Conservation (phyloP, 2,329 filamentous ascomycete species). For the Metarhizium sp. region DNA sequence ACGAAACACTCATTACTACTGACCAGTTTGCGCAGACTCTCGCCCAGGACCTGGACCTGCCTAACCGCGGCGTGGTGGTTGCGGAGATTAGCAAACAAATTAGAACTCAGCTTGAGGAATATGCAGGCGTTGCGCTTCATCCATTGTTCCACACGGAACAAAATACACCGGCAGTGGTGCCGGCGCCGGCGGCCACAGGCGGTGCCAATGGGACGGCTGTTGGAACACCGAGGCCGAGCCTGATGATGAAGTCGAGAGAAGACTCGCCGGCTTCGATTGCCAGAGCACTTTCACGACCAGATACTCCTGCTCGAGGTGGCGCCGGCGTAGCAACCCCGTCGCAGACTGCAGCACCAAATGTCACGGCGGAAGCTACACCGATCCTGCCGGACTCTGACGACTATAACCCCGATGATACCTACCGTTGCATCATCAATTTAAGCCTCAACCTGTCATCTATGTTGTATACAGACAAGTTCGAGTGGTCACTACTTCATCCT, state of each 20-base stretch:
- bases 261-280: slow-evolving; percentile 27
- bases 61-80: slow-evolving; percentile 59
- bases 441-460: slow-evolving; percentile 88
- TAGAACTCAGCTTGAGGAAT: slow-evolving; percentile 88
- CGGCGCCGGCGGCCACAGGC: slow-evolving; percentile 6
- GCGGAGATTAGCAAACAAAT: slow-evolving; percentile 88
- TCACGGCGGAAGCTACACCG: slow-evolving; percentile 62
- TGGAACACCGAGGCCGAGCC: slow-evolving; percentile 20
- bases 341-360: slow-evolving; percentile 32
- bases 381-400: slow-evolving; percentile 56
- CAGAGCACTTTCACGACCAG: slow-evolving; percentile 35
- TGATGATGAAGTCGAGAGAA: slow-evolving; percentile 26
- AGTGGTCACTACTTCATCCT: slow-evolving; percentile 91
- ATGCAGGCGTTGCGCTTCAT: slow-evolving; percentile 87
- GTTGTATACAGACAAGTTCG: slow-evolving; percentile 93
- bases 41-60: slow-evolving; percentile 88
- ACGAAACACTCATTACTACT: slow-evolving; percentile 87
- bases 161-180: slow-evolving; percentile 14
- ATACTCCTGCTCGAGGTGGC: slow-evolving; percentile 48
- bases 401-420: slow-evolving; percentile 85
- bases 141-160: slow-evolving; percentile 69
- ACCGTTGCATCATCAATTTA: slow-evolving; percentile 83
- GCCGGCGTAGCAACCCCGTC: slow-evolving; percentile 39
- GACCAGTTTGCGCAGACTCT: slow-evolving; percentile 90
- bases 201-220: slow-evolving; percentile 11